Evolutionary conservation across 768 basidiomycete genomes (phyloP).

Genomic region (Naganishia onofrii): DNA sequence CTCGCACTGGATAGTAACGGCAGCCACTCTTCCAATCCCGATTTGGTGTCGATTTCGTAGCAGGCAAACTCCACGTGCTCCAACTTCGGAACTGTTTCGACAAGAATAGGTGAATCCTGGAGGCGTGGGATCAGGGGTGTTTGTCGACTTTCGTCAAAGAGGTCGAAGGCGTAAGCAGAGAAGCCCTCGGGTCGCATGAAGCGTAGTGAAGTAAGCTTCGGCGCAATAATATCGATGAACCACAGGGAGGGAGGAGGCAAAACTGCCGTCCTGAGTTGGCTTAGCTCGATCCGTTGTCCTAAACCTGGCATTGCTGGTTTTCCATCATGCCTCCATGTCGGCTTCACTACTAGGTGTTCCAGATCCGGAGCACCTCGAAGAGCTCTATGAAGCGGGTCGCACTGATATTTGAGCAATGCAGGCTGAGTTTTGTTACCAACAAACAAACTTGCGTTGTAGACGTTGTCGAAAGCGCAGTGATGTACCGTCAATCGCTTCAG

Average conservation of each 20-base stretch:
- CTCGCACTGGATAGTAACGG: no score
- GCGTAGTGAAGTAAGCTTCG: neutral
- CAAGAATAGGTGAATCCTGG: no score
- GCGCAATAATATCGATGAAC: constrained; percentile 8
- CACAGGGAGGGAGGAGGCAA: neutral
- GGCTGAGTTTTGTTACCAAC: neutral
- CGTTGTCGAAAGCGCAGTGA: neutral
- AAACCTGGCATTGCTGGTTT: neutral
- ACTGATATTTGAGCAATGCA: neutral
- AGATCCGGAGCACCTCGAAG: neutral
- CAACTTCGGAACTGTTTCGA: no score
- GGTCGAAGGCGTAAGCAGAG: no score
- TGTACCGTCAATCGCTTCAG: neutral
- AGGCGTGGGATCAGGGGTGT: no score
- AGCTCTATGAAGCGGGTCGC: neutral
- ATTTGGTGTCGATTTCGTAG: no score
- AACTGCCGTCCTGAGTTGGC: neutral
- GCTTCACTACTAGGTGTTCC: neutral
- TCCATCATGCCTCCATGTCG: neutral
- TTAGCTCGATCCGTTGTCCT: neutral
- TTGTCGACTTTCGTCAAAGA: no score
- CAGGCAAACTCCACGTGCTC: no score
- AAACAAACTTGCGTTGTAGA: neutral
- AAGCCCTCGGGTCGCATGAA: no score
- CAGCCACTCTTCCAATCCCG: no score